Percentiles rank a stretch among this genome's conserved stretches.
phyloP scores from a whole-genome alignment of 345 rosid species.

The Corymbia maculata region DNA sequence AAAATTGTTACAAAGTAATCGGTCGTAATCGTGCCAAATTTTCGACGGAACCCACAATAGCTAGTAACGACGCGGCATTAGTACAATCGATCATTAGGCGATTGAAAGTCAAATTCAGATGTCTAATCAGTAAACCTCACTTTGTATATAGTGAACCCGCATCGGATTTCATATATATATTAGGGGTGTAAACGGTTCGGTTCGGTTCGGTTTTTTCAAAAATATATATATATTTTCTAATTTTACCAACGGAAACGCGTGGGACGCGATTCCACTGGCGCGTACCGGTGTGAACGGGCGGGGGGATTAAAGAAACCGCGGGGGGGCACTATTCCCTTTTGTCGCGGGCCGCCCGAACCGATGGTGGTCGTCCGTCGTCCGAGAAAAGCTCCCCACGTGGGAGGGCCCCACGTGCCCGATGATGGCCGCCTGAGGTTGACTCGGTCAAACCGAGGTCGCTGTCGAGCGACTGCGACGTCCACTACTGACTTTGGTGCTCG shows the following conservation, averaged over 20 bases:
- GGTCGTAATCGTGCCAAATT: not conserved
- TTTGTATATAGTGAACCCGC: too few species aligned
- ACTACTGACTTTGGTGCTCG: not conserved
- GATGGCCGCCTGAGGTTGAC: not conserved
- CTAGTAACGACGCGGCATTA: not conserved
- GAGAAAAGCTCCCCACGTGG: not conserved
- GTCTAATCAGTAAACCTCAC: not conserved
- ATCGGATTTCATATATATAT: too few species aligned
- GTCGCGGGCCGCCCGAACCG: not conserved
- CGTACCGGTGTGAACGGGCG: not conserved
- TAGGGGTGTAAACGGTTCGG: too few species aligned
- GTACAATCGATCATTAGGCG: not conserved
- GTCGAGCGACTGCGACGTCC: not conserved
- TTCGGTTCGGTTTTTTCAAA: too few species aligned
- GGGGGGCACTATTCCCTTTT: not conserved
- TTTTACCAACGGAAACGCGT: not conserved
- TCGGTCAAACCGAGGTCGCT: not conserved
- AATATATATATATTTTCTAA: too few species aligned
- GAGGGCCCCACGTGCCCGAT: not conserved
- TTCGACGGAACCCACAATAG: not conserved
- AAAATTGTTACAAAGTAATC: not conserved
- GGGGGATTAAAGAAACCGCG: not conserved
- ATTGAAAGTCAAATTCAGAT: not conserved
- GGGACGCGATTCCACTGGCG: not conserved
- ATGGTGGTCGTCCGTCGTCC: not conserved